phyloP scores from a whole-genome alignment of 129 eudicot genomes.

The Pittosporum tobira region DNA sequence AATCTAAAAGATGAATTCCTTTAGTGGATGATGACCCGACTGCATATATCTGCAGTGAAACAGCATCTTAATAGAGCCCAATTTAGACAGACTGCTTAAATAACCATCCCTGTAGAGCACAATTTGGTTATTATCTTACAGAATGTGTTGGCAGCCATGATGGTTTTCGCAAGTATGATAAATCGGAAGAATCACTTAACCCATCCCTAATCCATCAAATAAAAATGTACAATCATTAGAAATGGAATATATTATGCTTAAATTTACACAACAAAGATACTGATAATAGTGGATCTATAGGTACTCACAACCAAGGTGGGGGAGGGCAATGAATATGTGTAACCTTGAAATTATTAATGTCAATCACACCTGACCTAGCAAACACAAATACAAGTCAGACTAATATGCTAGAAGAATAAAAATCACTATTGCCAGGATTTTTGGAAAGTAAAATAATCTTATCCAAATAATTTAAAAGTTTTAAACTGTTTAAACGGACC shows the following conservation, averaged over 20 bases:
- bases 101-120: no score
- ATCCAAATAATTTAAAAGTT: neutral
- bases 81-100: neutral
- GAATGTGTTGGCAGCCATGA: slow-evolving; percentile 70
- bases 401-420: neutral
- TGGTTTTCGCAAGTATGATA: slow-evolving; percentile 48
- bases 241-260: neutral
- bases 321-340: slow-evolving; percentile 97
- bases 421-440: neutral
- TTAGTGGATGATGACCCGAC: slow-evolving; percentile 60
- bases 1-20: slow-evolving; percentile 77
- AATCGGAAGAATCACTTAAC: slow-evolving; percentile 14
- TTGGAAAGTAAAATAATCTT: neutral
- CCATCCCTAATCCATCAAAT: slow-evolving; percentile 42
- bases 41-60: slow-evolving; percentile 51
- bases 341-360: slow-evolving; percentile 50
- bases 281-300: neutral
- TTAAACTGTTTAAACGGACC: no score
- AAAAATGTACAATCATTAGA: slow-evolving; percentile 6
- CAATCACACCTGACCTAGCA: slow-evolving; percentile 84
- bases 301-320: slow-evolving; percentile 87
- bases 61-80: neutral
- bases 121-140: slow-evolving; percentile 41
- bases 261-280: neutral
- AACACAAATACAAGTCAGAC: neutral